Conservation (phyloP, 768 basidiomycete species). For the Hericium coralloides region DNA sequence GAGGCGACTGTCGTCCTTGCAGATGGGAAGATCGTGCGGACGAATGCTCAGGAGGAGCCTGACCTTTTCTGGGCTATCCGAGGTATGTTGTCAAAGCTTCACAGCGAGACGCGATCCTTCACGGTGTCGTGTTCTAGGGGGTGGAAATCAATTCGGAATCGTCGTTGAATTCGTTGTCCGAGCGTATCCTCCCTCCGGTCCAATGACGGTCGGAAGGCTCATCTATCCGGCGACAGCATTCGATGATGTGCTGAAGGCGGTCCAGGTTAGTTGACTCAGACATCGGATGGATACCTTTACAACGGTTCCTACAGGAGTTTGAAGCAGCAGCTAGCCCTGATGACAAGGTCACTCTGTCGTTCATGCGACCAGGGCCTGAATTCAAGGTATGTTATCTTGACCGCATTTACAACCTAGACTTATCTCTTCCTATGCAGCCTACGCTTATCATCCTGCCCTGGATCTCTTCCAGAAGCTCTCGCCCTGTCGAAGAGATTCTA, state of each 20-base stretch:
- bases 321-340: background rate
- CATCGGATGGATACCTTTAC: background rate
- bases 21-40: constrained; percentile 16
- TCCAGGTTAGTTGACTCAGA: constrained; percentile 3
- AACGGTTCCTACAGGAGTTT: background rate
- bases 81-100: constrained; percentile 6
- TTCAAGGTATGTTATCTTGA: background rate
- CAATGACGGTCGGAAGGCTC: constrained; percentile 7
- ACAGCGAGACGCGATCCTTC: background rate
- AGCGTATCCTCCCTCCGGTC: constrained; percentile 12
- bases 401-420: background rate
- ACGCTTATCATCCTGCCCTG: background rate
- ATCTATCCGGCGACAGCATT: constrained; percentile 10
- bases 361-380: background rate
- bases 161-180: constrained; percentile 22
- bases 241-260: constrained; percentile 3
- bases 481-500: background rate
- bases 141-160: constrained; percentile 20
- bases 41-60: constrained; percentile 15
- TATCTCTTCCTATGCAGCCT: background rate
- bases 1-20: constrained; percentile 11
- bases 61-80: constrained; percentile 25
- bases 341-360: background rate
- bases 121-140: constrained; percentile 7
- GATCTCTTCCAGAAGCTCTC: background rate